A percentile compares a stretch with the other conserved stretches of the same genome.
These are phyloP conservation scores for Thelephora terrestris DNA, from an alignment of 1,284 basidiomycete genomes.

Conservation along the genomic window DNA sequence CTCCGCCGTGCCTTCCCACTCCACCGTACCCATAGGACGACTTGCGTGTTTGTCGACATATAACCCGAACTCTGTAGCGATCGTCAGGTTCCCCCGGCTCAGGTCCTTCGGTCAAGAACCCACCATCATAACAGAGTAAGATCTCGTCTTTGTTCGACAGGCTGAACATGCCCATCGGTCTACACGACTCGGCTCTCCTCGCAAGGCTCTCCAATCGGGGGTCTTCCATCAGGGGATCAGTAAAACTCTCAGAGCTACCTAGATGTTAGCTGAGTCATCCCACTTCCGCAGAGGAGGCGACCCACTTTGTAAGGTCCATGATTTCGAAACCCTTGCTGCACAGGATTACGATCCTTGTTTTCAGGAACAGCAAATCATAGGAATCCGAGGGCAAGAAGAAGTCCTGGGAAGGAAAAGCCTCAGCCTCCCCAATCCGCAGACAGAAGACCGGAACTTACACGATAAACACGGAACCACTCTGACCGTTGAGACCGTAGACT, in stretches of 20 bases:
- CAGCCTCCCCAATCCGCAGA: not conserved
- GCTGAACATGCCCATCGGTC: conserved; percentile 90
- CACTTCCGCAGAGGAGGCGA: conserved; percentile 88
- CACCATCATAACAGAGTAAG: conserved; percentile 86
- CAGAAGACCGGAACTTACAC: conserved; percentile 31
- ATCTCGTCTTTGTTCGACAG: conserved; percentile 82
- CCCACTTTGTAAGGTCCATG: too few relatives aligned
- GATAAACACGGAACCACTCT: conserved; percentile 89
- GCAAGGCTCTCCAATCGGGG: conserved; percentile 61
- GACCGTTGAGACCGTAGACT: conserved; percentile 68
- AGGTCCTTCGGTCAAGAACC: conserved; percentile 18
- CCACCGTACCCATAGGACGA: conserved; percentile 71
- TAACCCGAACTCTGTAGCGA: conserved; percentile 76
- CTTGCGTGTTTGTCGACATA: conserved; percentile 86
- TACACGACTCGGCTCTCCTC: conserved; percentile 73
- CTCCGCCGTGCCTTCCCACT: conserved; percentile 92
- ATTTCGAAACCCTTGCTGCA: conserved; percentile 95
- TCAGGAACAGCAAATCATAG: conserved; percentile 83
- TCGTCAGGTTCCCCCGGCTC: conserved; percentile 33
- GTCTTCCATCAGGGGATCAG: conserved; percentile 76
- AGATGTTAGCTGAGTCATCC: conserved; percentile 18
- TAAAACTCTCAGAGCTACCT: conserved; percentile 74
- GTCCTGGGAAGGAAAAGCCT: conserved; percentile 35
- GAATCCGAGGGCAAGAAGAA: conserved; percentile 91
- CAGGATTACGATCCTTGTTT: conserved; percentile 84